Base-by-base conservation (phyloP, 1,284 basidiomycete genomes). In the Polyporus tsugae region DNA sequence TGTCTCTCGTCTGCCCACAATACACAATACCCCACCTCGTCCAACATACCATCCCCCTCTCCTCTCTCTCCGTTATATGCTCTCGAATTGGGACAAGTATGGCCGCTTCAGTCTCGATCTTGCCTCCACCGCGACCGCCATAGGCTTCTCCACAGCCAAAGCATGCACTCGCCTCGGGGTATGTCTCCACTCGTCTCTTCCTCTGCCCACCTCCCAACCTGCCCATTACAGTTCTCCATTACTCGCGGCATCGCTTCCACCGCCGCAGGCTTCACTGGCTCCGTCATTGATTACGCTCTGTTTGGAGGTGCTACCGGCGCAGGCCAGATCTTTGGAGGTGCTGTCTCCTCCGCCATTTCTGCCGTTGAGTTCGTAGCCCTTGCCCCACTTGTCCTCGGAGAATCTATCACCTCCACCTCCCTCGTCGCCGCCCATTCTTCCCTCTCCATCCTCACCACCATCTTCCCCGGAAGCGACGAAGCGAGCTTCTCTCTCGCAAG, bases 401-500 rank as follows among this genome's bases (percentile, higher is more conserved):
- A 94, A 80, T 89, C 90, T 72, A 84, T 94, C 65, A 91, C 93
- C n/a, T 88, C 89, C 1, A 91, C 91, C 1, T 91, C 90, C 5
- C 82, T 94, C 57, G 82, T 89, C 19, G 91, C 91, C 1, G 92
- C 91, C 0, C 87, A 91, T 65, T 87, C 87, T 68, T 91, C 91
- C 33, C 87, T 94, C 68, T 91, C 92, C 74, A 84, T 89, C 55
- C 84, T 94, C 44, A 87, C 89, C 10, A 83, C 86, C 57, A 87
- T 94, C 70, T 91, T 93, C 75, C 91, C 91, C 1, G 90, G 90
- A 9, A 89, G 88, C 74, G 90, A 87, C 75, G 92, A 94, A 71
- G 91, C 92, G 5, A 90, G 90, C 19, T 93, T 93, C 77, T 93
- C 92, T 2, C 82, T 94, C 17, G 89, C 88, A 15, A 90, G 91